Evolutionary conservation across 768 basidiomycete species (phyloP).

Genomic region (Serendipita sp.): DNA sequence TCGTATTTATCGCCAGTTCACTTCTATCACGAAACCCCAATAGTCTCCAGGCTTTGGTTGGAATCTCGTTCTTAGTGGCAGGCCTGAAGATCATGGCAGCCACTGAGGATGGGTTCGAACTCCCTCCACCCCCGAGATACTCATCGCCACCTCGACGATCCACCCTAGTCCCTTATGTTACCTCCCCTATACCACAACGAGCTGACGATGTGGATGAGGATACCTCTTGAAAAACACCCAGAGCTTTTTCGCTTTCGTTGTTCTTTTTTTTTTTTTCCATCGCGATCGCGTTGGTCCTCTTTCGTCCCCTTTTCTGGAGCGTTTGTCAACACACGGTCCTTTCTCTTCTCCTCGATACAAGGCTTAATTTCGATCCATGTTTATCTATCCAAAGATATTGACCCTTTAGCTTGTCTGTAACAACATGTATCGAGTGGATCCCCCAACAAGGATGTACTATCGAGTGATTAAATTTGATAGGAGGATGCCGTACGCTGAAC

Average conservation of each 20-base stretch:
- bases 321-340: no score
- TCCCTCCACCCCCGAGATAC: not conserved
- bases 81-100: conserved; percentile 4
- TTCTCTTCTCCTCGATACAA: no score
- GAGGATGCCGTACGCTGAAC: no score
- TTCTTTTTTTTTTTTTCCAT: not conserved
- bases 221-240: not conserved
- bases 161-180: not conserved
- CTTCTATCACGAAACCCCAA: not conserved
- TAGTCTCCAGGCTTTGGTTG: not conserved
- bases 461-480: no score
- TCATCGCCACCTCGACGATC: not conserved
- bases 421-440: no score
- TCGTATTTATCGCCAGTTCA: not conserved
- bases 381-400: no score
- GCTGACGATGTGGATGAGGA: not conserved
- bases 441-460: no score
- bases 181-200: not conserved
- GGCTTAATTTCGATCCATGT: no score
- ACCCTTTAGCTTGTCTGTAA: no score
- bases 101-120: conserved; percentile 2
- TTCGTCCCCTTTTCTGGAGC: no score
- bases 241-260: not conserved
- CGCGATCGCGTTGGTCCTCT: not conserved
- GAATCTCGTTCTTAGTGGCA: not conserved